Percentiles rank a stretch among this genome's conserved stretches.
Conservation (phyloP, 441 rosid genomes). For the Omphalea diandra region DNA sequence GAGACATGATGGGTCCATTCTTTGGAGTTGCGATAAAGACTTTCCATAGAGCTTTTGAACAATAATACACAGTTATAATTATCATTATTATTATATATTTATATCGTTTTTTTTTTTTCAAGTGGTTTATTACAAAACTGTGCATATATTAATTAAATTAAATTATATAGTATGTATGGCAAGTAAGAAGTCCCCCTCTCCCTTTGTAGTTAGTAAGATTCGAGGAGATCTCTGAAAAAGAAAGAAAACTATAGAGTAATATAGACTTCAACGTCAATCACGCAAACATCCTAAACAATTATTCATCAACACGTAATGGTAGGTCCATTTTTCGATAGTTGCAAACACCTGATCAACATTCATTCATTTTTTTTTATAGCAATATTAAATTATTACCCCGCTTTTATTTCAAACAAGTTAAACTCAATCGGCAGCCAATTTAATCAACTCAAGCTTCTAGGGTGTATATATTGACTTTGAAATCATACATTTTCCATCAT, state of each 20-base stretch:
- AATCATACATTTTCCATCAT: too few species aligned
- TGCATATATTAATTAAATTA: too few species aligned
- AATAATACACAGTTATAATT: too few species aligned
- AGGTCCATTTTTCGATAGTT: conserved; percentile 34
- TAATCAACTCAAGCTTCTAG: conserved; percentile 11
- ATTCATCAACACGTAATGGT: conserved; percentile 68
- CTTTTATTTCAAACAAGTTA: conserved; percentile 26
- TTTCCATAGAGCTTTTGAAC: conserved; percentile 38
- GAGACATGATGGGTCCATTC: conserved; percentile 60
- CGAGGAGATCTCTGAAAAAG: conserved; percentile 51
- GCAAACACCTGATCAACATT: conserved; percentile 53
- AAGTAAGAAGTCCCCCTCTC: conserved; percentile 1
- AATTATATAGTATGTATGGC: too few species aligned
- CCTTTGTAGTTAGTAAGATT: conserved; percentile 69
- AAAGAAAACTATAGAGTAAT: conserved; percentile 31
- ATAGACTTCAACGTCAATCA: conserved; percentile 73
- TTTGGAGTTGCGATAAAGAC: conserved; percentile 68
- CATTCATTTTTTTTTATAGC: neutral
- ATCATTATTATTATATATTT: too few species aligned
- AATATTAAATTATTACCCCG: too few species aligned
- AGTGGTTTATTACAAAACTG: too few species aligned
- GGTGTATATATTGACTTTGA: conserved; percentile 30
- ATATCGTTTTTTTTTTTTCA: too few species aligned
- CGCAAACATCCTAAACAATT: conserved; percentile 66
- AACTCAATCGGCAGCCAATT: conserved; percentile 1